Base-by-base conservation (phyloP, 139 green algal genomes). In the Trebouxia sp. region DNA sequence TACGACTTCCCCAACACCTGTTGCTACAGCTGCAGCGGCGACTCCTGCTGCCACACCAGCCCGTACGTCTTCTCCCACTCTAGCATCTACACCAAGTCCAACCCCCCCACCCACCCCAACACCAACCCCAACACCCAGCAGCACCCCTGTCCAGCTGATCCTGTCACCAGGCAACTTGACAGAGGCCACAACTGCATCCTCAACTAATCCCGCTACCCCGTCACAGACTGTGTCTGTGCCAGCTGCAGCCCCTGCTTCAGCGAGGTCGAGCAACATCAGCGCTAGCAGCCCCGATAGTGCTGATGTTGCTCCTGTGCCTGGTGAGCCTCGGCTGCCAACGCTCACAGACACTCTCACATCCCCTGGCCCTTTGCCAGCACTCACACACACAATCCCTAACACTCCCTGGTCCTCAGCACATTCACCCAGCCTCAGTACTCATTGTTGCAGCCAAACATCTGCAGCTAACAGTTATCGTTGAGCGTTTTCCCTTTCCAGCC, bases 291-390 rank as follows among this genome's bases (percentile, higher is more conserved):
- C 62, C 3, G 42, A 32, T 1, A 72, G 62, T 72, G 32, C 35
- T 72, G 62, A 72, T 72, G 62, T 72, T 72, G 62, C 62, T 72
- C 62, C 62, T 72, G 62, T 72, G 28, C 62, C 62, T 45, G 62
- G 62, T 72, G 62, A 72, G 62, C 62, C 32, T 53, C 47, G 47
- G 47, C 47, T 53, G 47, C 2, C 47, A 53, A n/a, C 47, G 14
- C 47, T 53, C 47, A 1, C 20, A 17, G 14, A 4, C 47, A 17
- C 47, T 53, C 20, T 53, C 3, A 26, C 1, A 14, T 53, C 20
- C 3, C 47, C 47, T 17, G 14, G 1, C 47, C 47, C 20, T 14
- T 66, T 24, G 55, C 37, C 37, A 38, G 2, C 15, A 66, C 5
- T 66, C 37, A 37, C n/a, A n/a, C n/a, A n/a, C n/a, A n/a, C n/a